Evolutionary conservation across 2,329 filamentous ascomycete genomes (phyloP).

Genomic region (Fusarium veterinarium): DNA sequence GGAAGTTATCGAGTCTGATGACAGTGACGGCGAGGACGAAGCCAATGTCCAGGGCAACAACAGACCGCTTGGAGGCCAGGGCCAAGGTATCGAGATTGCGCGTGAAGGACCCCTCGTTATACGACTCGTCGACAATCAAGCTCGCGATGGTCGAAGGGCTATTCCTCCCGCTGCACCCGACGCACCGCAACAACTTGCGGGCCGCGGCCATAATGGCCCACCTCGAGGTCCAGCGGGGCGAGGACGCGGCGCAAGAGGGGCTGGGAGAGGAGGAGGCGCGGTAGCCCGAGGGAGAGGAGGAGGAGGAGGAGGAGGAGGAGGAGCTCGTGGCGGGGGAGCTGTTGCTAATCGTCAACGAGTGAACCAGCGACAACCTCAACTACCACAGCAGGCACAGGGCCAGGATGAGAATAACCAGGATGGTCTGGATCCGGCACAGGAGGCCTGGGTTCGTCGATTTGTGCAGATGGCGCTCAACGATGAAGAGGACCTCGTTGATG

Average conservation of each 20-base stretch:
- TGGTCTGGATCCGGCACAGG: conserved; percentile 59
- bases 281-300: conserved; percentile 43
- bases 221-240: conserved; percentile 38
- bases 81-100: conserved; percentile 58
- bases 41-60: conserved; percentile 33
- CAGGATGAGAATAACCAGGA: conserved; percentile 40
- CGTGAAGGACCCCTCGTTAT: conserved; percentile 68
- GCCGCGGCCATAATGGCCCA: conserved; percentile 42
- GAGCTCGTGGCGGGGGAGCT: conserved; percentile 40
- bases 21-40: conserved; percentile 49
- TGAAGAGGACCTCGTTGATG: conserved; percentile 62
- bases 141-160: conserved; percentile 43
- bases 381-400: conserved; percentile 40
- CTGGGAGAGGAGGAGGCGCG: conserved; percentile 26
- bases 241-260: conserved; percentile 39
- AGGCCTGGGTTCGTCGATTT: conserved; percentile 66
- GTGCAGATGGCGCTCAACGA: conserved; percentile 66
- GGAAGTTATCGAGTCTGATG: conserved; percentile 50
- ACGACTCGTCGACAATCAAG: conserved; percentile 59
- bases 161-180: conserved; percentile 47
- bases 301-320: conserved; percentile 33
- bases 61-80: conserved; percentile 44
- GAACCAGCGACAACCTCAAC: conserved; percentile 40
- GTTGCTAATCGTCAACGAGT: conserved; percentile 38
- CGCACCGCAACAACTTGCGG: conserved; percentile 45